Evolutionary conservation across 169 alveolate genomes (phyloP).

Genomic region (Plasmodium malariae): DNA sequence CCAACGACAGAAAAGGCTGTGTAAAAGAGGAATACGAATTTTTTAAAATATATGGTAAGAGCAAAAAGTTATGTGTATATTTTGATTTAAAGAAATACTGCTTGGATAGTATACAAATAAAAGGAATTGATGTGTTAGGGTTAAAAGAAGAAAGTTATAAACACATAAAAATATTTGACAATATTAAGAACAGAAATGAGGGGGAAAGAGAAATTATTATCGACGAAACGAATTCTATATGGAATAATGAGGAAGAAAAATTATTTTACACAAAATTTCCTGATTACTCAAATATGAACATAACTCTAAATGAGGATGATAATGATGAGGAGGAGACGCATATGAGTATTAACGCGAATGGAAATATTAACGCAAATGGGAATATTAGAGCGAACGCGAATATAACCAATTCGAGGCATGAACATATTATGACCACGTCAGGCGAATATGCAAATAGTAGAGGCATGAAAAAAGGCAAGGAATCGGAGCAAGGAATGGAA

Average conservation of each 20-base stretch:
- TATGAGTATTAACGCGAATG: no score
- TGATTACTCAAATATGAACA: constrained; percentile 40
- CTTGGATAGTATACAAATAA: constrained; percentile 38
- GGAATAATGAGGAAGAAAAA: constrained; percentile 52
- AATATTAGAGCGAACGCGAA: no score
- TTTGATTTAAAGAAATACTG: background rate
- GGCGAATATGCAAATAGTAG: no score
- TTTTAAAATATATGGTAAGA: constrained; percentile 36
- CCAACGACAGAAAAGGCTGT: background rate
- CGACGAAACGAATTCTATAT: constrained; percentile 2
- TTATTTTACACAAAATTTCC: constrained; percentile 50
- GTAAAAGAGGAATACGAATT: constrained; percentile 21
- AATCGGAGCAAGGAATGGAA: background rate
- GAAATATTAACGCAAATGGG: no score
- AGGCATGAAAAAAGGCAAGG: background rate
- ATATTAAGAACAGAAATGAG: constrained; percentile 20
- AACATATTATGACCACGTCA: no score
- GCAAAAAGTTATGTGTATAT: constrained; percentile 21
- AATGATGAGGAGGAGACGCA: constrained; percentile 10
- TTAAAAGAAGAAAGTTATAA: constrained; percentile 32
- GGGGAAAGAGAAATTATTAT: constrained; percentile 20
- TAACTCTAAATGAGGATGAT: constrained; percentile 46
- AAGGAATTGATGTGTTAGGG: constrained; percentile 45
- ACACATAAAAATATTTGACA: constrained; percentile 41
- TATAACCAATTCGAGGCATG: no score